Evolutionary conservation across 495 filamentous ascomycete genomes (phyloP).

Genomic region (Ascodesmis nigricans): DNA sequence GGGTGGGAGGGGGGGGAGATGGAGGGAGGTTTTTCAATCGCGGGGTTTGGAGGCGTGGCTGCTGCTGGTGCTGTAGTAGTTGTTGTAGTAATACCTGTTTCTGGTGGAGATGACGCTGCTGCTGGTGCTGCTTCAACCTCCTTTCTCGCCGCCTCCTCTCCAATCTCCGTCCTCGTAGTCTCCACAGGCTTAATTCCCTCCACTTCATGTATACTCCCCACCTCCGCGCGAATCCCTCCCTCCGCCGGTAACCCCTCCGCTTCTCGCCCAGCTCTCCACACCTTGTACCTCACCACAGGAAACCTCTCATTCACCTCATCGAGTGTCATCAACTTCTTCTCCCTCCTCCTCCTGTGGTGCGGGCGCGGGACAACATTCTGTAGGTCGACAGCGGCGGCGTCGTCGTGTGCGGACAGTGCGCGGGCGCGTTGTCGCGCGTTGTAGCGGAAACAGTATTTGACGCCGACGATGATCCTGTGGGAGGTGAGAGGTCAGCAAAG

Average conservation of each 20-base stretch:
- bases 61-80: too few species aligned
- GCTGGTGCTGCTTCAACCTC: too few species aligned
- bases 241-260: conserved; percentile 60
- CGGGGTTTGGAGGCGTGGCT: too few species aligned
- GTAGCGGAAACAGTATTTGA: conserved; percentile 98
- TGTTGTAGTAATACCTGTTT: too few species aligned
- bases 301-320: conserved; percentile 97
- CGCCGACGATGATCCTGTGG: conserved; percentile 89
- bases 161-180: too few species aligned
- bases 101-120: too few species aligned
- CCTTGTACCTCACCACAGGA: conserved; percentile 86
- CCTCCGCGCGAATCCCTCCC: conserved; percentile 57
- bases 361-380: conserved; percentile 54
- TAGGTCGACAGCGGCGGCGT: conserved; percentile 75
- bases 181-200: too few species aligned
- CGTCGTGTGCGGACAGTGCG: conserved; percentile 42
- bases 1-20: too few species aligned
- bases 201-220: too few species aligned
- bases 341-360: conserved; percentile 56
- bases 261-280: conserved; percentile 68
- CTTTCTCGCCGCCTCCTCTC: too few species aligned
- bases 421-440: conserved; percentile 76
- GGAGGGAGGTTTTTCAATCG: too few species aligned
- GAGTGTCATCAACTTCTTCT: conserved; percentile 97
- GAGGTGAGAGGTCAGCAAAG: conserved; percentile 8